phyloP scores from a whole-genome alignment of 352 stramenopile species.

The Phytophthora crassamura region DNA sequence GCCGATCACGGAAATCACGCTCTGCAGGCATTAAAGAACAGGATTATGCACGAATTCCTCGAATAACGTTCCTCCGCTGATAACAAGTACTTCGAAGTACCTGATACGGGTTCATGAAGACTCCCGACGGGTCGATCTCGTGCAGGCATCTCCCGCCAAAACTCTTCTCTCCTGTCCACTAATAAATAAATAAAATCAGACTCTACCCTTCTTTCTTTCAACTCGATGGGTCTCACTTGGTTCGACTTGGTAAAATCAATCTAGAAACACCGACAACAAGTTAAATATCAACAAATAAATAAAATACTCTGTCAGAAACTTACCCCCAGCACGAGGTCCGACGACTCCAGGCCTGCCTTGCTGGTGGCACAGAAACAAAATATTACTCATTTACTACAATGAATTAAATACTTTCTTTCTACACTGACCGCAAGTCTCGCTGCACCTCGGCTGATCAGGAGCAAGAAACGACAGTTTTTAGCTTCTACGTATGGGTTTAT shows the following conservation, averaged over 20 bases:
- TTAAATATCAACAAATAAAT: neutral
- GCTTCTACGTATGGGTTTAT: too few relatives aligned
- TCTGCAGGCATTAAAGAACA: slow-evolving; percentile 23
- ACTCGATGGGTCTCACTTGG: slow-evolving; percentile 46
- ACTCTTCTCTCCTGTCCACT: slow-evolving; percentile 73
- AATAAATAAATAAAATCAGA: slow-evolving; percentile 7
- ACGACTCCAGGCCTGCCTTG: slow-evolving; percentile 59
- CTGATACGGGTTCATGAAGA: slow-evolving; percentile 70
- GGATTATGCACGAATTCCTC: neutral
- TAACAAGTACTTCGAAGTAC: slow-evolving; percentile 19
- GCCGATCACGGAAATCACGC: too few relatives aligned
- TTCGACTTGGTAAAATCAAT: slow-evolving; percentile 81
- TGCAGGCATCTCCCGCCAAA: slow-evolving; percentile 70
- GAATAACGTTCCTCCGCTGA: neutral
- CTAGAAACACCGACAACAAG: slow-evolving; percentile 19
- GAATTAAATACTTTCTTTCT: neutral
- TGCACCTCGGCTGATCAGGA: slow-evolving; percentile 46
- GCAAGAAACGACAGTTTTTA: too few relatives aligned
- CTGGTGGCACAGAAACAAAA: slow-evolving; percentile 22
- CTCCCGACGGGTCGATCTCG: slow-evolving; percentile 59
- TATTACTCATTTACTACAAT: too few relatives aligned
- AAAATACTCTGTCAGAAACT: slow-evolving; percentile 4
- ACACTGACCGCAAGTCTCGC: slow-evolving; percentile 37
- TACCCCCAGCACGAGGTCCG: slow-evolving; percentile 59
- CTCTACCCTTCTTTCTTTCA: neutral